A percentile compares a stretch with the other conserved stretches of the same genome.
Evolutionary conservation across 129 eudicot genomes (phyloP).

Genomic region (Mikania micrantha): DNA sequence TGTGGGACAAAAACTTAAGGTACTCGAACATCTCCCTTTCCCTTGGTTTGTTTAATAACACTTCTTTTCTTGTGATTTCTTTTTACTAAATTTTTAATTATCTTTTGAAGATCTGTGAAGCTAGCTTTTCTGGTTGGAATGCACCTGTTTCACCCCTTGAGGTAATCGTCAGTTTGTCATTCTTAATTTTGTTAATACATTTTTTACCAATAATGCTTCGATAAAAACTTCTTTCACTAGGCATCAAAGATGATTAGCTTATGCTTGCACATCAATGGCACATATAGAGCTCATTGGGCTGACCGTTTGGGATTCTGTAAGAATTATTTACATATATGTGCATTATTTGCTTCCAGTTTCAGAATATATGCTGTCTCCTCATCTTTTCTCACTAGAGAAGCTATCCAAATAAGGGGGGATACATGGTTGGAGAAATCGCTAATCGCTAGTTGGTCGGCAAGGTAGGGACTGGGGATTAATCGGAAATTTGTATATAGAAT

Average conservation of each 20-base stretch:
- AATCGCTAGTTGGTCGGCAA: too few relatives aligned
- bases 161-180: constrained; percentile 31
- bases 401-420: not conserved
- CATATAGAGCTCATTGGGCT: constrained; percentile 95
- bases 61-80: not conserved
- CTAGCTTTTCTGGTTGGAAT: constrained; percentile 69
- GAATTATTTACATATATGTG: constrained; percentile 19
- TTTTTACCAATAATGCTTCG: not conserved
- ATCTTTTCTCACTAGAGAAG: not conserved
- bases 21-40: constrained; percentile 12
- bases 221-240: constrained; percentile 29
- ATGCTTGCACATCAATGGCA: constrained; percentile 78
- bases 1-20: constrained; percentile 91
- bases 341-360: constrained; percentile 4
- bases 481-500: too few relatives aligned
- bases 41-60: constrained; percentile 1
- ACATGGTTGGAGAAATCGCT: too few relatives aligned
- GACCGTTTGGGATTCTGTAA: constrained; percentile 91
- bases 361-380: not conserved
- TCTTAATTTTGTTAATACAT: not conserved
- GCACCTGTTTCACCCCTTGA: constrained; percentile 89
- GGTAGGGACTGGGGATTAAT: too few relatives aligned
- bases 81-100: constrained; percentile 31
- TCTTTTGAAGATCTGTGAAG: constrained; percentile 77
- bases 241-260: constrained; percentile 51